Conservation (phyloP, 1,139 yeast species). For the Yamadazyma pseudoaaseri region DNA sequence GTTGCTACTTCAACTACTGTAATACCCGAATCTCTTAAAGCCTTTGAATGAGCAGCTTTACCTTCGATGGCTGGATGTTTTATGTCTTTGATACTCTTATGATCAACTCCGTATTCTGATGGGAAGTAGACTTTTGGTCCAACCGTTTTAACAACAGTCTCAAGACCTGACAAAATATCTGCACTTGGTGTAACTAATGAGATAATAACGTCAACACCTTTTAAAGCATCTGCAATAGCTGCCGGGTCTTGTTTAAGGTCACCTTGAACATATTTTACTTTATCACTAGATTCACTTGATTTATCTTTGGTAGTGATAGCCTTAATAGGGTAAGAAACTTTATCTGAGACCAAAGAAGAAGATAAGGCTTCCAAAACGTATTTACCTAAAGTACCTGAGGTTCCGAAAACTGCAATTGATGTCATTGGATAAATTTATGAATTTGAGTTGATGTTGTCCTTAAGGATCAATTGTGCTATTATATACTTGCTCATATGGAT, state of each 20-base stretch:
- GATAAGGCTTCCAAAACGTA: constrained; percentile 46
- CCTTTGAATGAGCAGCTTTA: constrained; percentile 40
- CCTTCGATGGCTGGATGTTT: constrained; percentile 34
- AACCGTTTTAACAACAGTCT: constrained; percentile 34
- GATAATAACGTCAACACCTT: constrained; percentile 52
- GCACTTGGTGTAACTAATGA: constrained; percentile 38
- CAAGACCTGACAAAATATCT: constrained; percentile 22
- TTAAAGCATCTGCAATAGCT: constrained; percentile 30
- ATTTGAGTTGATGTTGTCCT: not conserved
- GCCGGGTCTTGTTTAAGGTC: constrained; percentile 25
- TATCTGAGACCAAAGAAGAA: constrained; percentile 40
- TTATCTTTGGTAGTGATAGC: constrained; percentile 49
- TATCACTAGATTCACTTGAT: constrained; percentile 29
- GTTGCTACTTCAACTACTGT: constrained; percentile 51
- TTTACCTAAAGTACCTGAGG: constrained; percentile 51
- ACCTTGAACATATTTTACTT: constrained; percentile 39
- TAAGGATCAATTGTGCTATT: not conserved
- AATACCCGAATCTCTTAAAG: constrained; percentile 44
- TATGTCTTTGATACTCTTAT: constrained; percentile 17
- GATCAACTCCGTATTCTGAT: constrained; percentile 59
- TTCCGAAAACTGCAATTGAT: constrained; percentile 53
- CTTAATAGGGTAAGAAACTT: constrained; percentile 48
- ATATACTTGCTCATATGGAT: too few species aligned
- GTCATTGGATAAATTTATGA: constrained; percentile 13
- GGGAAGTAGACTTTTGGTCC: constrained; percentile 58